Conservation (phyloP, 331 rosid genomes). For the Rhamnella rubrinervis region DNA sequence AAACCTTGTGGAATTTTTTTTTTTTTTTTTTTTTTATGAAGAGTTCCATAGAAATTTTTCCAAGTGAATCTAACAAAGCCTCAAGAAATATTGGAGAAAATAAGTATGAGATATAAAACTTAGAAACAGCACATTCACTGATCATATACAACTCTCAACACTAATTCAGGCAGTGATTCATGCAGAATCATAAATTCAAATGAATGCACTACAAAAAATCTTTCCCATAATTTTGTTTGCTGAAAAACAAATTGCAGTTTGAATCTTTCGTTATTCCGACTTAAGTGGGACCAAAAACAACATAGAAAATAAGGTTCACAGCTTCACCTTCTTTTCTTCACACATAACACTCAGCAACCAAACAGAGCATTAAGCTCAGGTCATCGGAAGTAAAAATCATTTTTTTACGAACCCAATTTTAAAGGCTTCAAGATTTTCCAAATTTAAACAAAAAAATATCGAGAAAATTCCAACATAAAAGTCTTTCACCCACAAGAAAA, state of each 20-base stretch:
- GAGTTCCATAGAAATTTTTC: too few relatives aligned
- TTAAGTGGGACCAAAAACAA: background rate
- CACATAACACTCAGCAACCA: constrained; percentile 1
- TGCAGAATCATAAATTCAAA: background rate
- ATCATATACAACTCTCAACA: background rate
- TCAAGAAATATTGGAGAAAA: too few relatives aligned
- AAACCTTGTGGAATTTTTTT: background rate
- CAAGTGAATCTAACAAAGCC: too few relatives aligned
- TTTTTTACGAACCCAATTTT: constrained; percentile 8
- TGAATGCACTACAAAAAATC: background rate
- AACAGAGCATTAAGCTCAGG: constrained; percentile 7
- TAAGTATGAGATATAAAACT: background rate
- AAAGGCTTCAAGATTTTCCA: constrained; percentile 4
- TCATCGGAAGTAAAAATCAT: background rate
- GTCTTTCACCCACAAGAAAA: background rate
- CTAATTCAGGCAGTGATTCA: background rate
- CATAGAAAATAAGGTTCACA: background rate
- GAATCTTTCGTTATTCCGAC: background rate
- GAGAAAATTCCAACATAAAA: background rate
- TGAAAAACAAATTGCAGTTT: background rate
- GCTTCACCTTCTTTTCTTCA: background rate
- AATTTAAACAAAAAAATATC: background rate
- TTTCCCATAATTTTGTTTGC: background rate
- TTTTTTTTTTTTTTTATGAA: too few relatives aligned
- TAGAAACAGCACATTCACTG: background rate